Evolutionary conservation across 129 eudicot genomes (phyloP), one percentile per base, ranked within the genome.

Genomic region (Smallanthus sonchifolius): DNA sequence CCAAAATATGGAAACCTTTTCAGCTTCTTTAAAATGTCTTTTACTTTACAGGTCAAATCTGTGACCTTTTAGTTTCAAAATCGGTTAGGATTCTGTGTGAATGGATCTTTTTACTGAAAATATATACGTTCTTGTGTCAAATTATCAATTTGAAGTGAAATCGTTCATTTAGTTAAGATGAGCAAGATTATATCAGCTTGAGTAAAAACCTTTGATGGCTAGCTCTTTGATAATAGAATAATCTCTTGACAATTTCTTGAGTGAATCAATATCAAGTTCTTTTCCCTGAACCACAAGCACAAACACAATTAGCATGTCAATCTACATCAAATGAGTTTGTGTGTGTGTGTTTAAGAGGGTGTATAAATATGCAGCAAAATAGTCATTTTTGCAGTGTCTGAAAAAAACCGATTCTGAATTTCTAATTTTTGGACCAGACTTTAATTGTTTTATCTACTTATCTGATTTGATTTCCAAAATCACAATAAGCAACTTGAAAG

Each of bases 221-320:
- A 82, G 80, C 63, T 84, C 87, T 79, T 89, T 89, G 56, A 90
- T 87, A 32, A 40, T 78, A 52, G 85, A 86, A 89, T 92, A 92
- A 40, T 87, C 87, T 38, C 71, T 40, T 37, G 96, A 87, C 78
- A 75, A 72, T 76, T 83, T 80, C 87, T 81, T 89, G 55, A 92
- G 83, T 72, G 77, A 67, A 76, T 89, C 81, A 14, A 89, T 71
- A 47, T 89, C 92, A 77, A 92, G 85, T 65, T 92, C 98, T 83
- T 47, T 65, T 13, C 89, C 90, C 96, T 90, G 77, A 9, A 77
- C 60, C 34, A 73, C 32, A 64, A 67, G 3, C 28, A 72, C 19
- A 54, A 45, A 28, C 7, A 2, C n/a, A 61, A 49, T 63, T 48
- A 73, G 68, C 59, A 64, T 55, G 34, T 34, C 43, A 42, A 34